These are phyloP conservation scores for Phaeotremella fagi DNA, from an alignment of 768 basidiomycete species.

Conservation along the genomic window DNA sequence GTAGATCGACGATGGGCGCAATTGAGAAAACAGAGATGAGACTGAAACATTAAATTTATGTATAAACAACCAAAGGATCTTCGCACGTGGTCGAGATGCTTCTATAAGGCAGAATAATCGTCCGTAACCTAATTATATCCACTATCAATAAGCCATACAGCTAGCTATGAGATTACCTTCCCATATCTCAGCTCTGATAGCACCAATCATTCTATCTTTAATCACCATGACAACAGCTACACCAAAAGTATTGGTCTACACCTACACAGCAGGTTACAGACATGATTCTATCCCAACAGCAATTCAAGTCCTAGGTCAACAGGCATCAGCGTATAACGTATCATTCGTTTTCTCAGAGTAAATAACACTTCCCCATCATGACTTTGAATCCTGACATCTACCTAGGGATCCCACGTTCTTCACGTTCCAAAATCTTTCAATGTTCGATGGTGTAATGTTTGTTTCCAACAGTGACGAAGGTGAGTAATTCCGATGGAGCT, in stretches of 20 bases:
- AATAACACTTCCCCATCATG: constrained; percentile 3
- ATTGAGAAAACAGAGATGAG: too few relatives aligned
- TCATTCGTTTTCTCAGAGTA: constrained; percentile 62
- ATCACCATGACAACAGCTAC: constrained; percentile 8
- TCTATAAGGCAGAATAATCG: too few relatives aligned
- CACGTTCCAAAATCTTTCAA: constrained; percentile 55
- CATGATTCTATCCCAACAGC: constrained; percentile 75
- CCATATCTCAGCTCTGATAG: too few relatives aligned
- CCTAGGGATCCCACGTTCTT: constrained; percentile 55
- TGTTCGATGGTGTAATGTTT: constrained; percentile 66
- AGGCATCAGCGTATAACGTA: constrained; percentile 54
- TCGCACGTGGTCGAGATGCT: too few relatives aligned
- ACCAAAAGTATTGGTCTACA: constrained; percentile 56
- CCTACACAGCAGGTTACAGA: constrained; percentile 60
- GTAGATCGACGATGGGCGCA: too few relatives aligned
- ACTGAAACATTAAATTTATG: too few relatives aligned
- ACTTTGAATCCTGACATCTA: background rate
- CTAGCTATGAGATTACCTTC: too few relatives aligned
- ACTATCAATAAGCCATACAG: too few relatives aligned
- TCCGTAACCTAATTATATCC: too few relatives aligned
- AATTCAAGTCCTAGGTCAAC: constrained; percentile 56
- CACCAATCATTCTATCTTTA: too few relatives aligned
- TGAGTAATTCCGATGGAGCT: constrained; percentile 37
- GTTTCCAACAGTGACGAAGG: constrained; percentile 66
- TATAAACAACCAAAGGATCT: too few relatives aligned